phyloP scores from a whole-genome alignment of 805 yeast genomes.

The Clavispora carvajalis region DNA sequence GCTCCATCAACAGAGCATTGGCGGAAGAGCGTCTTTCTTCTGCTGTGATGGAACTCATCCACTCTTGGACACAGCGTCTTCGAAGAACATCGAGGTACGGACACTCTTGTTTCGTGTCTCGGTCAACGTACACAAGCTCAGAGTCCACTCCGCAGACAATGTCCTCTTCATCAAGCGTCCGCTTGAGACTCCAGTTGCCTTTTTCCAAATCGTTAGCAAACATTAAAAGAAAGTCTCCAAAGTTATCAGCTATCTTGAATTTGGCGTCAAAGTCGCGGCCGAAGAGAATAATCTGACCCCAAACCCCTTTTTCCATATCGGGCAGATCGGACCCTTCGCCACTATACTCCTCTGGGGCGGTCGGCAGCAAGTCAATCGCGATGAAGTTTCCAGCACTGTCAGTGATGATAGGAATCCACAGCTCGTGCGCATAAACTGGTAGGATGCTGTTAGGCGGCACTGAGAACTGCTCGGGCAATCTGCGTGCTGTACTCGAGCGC shows the following conservation, averaged over 20 bases:
- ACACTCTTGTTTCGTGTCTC: conserved; percentile 39
- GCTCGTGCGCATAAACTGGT: conserved; percentile 76
- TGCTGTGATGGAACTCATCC: conserved; percentile 24
- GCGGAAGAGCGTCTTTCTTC: conserved; percentile 6
- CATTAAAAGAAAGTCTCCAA: conserved; percentile 80
- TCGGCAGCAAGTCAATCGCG: conserved; percentile 70
- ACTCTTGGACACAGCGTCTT: conserved; percentile 26
- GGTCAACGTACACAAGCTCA: conserved; percentile 65
- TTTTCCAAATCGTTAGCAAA: conserved; percentile 84
- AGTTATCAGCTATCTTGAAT: conserved; percentile 77
- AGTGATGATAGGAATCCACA: conserved; percentile 88
- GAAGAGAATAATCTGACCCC: conserved; percentile 89
- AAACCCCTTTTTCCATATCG: conserved; percentile 26
- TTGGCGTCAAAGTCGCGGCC: conserved; percentile 94
- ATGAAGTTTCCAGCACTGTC: conserved; percentile 90
- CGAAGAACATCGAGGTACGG: conserved; percentile 39
- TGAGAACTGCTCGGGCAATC: conserved; percentile 50
- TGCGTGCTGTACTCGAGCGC: neutral
- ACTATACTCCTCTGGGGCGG: conserved; percentile 74
- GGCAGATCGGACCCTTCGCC: too few species aligned
- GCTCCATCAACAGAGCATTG: conserved; percentile 3
- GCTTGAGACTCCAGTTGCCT: conserved; percentile 70
- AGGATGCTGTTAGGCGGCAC: conserved; percentile 75
- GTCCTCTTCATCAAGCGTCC: conserved; percentile 38
- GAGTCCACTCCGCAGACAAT: conserved; percentile 58